Conservation (phyloP, 1,284 basidiomycete genomes). For the Cutaneotrichosporon cutaneum region DNA sequence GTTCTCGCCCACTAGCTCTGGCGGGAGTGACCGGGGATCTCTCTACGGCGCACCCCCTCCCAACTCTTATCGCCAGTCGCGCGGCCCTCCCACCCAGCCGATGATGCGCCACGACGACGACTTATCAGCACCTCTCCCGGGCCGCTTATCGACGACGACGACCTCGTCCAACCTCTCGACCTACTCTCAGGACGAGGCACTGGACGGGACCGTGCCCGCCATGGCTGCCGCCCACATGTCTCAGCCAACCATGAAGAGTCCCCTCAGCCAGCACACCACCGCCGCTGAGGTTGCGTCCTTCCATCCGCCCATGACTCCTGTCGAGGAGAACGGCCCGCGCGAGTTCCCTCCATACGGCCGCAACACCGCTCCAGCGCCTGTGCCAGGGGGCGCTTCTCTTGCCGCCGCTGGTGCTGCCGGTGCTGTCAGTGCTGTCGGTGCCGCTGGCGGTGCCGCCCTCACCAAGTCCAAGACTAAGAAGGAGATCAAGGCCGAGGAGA, state of each 20-base stretch:
- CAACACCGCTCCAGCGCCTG: not conserved
- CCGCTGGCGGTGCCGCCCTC: constrained; percentile 8
- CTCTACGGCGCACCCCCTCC: constrained; percentile 20
- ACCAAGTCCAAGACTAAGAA: constrained; percentile 65
- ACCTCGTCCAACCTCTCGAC: constrained; percentile 15
- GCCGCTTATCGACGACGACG: constrained; percentile 15
- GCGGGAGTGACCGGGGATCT: constrained; percentile 33
- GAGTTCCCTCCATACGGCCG: not conserved
- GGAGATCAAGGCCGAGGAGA: constrained; percentile 66
- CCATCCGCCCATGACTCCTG: constrained; percentile 9
- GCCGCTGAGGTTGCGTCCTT: constrained; percentile 20
- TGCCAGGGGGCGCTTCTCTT: not conserved
- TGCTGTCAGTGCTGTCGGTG: constrained; percentile 1
- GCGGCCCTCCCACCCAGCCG: constrained; percentile 42
- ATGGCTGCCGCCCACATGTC: constrained; percentile 14
- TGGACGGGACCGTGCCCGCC: not conserved
- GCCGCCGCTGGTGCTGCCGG: not conserved
- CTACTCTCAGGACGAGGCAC: constrained; percentile 5
- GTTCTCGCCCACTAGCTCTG: constrained; percentile 19
- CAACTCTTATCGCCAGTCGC: constrained; percentile 9
- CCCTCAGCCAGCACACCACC: constrained; percentile 36
- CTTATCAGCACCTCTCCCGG: constrained; percentile 23
- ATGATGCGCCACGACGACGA: constrained; percentile 50
- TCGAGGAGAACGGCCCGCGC: not conserved
- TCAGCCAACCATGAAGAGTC: constrained; percentile 26